These are phyloP conservation scores for Ogataea philodendri DNA, from an alignment of 805 yeast species.

Conservation along the genomic window DNA sequence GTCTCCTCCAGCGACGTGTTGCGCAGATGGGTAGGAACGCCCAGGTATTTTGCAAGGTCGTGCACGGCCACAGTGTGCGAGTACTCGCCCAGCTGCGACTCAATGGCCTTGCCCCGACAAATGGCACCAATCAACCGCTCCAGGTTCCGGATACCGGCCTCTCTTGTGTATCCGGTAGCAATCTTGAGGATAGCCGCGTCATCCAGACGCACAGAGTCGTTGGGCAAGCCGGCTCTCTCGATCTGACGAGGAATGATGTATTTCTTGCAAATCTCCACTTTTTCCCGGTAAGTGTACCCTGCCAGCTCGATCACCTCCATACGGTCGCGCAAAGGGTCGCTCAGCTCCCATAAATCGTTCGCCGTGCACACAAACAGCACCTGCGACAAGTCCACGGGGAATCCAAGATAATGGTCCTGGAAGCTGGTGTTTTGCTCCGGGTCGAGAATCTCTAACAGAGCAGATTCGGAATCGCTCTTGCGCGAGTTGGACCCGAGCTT, in stretches of 20 bases:
- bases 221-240: slow-evolving; percentile 59
- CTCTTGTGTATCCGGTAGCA: slow-evolving; percentile 72
- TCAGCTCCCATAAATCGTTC: slow-evolving; percentile 66
- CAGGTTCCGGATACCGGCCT: slow-evolving; percentile 80
- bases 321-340: slow-evolving; percentile 77
- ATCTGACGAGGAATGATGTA: slow-evolving; percentile 77
- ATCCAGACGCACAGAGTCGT: slow-evolving; percentile 43
- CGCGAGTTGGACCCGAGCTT: slow-evolving; percentile 40
- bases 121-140: slow-evolving; percentile 74
- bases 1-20: slow-evolving; percentile 38
- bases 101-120: slow-evolving; percentile 78
- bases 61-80: slow-evolving; percentile 34
- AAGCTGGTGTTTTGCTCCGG: slow-evolving; percentile 83
- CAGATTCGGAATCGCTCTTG: slow-evolving; percentile 85
- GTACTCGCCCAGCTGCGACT: slow-evolving; percentile 39
- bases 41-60: slow-evolving; percentile 70
- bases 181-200: slow-evolving; percentile 58
- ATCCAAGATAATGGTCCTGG: slow-evolving; percentile 80
- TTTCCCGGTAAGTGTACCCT: slow-evolving; percentile 80
- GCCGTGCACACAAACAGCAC: slow-evolving; percentile 85
- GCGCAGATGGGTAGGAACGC: slow-evolving; percentile 43
- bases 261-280: slow-evolving; percentile 63
- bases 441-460: slow-evolving; percentile 80
- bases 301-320: slow-evolving; percentile 77
- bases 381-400: slow-evolving; percentile 81